Conservation (phyloP, 2,329 filamentous ascomycete species). For the Neurospora sp. region DNA sequence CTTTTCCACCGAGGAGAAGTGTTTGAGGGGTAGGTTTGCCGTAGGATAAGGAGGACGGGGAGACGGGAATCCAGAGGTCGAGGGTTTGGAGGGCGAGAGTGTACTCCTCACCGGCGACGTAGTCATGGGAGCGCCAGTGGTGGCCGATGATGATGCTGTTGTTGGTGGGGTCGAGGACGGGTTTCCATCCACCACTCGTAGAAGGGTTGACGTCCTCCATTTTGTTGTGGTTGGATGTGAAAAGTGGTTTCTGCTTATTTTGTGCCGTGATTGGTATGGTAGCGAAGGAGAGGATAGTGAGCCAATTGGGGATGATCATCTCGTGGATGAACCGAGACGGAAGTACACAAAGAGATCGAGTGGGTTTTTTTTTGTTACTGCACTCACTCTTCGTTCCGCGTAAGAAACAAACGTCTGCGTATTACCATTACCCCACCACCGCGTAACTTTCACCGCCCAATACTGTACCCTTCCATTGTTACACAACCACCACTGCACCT, state of each 20-base stretch:
- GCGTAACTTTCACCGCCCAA: neutral
- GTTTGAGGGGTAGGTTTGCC: too few species aligned
- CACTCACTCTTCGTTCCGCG: neutral
- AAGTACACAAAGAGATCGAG: neutral
- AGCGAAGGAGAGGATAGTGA: neutral
- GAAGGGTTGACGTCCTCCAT: neutral
- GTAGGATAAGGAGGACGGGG: neutral
- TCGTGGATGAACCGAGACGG: neutral
- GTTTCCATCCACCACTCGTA: conserved; percentile 1
- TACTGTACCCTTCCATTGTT: neutral
- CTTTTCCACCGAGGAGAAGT: too few species aligned
- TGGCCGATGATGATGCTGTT: conserved; percentile 8
- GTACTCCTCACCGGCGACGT: neutral
- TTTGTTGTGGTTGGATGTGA: neutral
- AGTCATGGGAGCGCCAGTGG: conserved; percentile 3
- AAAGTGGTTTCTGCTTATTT: neutral
- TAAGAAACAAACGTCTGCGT: neutral
- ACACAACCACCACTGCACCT: neutral
- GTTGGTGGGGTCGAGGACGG: neutral
- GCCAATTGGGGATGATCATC: neutral
- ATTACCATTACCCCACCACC: neutral
- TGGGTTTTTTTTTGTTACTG: neutral
- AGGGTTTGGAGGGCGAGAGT: conserved; percentile 14
- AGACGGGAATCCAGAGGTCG: conserved; percentile 14
- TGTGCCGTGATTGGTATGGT: neutral